phyloP scores from a whole-genome alignment of 441 rosid species.

The Populus hybrid region DNA sequence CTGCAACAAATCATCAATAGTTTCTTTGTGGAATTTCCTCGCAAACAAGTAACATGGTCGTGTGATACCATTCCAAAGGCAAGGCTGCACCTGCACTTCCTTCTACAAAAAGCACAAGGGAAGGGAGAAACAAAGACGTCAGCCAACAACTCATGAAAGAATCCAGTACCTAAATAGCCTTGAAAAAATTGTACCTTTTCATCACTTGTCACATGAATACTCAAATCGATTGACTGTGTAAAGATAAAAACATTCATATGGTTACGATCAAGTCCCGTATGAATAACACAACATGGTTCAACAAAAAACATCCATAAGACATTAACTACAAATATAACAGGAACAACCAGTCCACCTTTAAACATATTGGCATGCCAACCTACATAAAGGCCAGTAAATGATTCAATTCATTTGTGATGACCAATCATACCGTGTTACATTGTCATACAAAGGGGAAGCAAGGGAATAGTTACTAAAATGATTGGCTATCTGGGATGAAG shows the following conservation, averaged over 20 bases:
- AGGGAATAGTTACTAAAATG: neutral
- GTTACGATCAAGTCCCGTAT: neutral
- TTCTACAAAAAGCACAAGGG: conserved; percentile 31
- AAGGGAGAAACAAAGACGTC: neutral
- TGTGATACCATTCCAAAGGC: conserved; percentile 84
- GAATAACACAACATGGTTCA: neutral
- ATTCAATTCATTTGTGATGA: neutral
- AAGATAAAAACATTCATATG: neutral
- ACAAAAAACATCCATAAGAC: neutral
- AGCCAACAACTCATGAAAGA: neutral
- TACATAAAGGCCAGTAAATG: neutral
- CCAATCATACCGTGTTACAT: neutral
- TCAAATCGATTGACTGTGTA: conserved; percentile 71
- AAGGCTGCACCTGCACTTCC: conserved; percentile 53
- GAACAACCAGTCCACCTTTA: neutral
- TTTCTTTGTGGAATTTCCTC: conserved; percentile 74
- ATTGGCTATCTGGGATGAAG: neutral
- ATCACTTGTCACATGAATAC: conserved; percentile 76
- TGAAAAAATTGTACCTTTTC: conserved; percentile 46
- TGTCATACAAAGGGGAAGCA: neutral
- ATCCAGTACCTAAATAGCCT: neutral
- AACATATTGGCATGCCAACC: neutral
- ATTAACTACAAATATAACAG: neutral
- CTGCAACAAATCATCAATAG: conserved; percentile 60
- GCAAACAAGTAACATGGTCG: conserved; percentile 92